Conservation (phyloP, 345 rosid genomes). For the Trapa incisa region DNA sequence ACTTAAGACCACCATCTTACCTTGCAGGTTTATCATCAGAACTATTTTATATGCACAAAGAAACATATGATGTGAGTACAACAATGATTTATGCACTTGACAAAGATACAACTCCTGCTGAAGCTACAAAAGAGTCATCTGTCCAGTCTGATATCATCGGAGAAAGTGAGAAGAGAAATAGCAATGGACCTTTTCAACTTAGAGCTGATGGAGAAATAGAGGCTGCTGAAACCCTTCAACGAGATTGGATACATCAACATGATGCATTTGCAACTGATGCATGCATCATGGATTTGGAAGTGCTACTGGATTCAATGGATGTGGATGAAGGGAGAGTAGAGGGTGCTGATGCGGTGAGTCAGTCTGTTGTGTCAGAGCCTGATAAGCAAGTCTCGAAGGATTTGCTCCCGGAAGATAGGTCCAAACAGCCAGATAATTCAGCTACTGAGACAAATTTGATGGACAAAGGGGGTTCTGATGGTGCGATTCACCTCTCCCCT, state of each 20-base stretch:
- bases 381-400: constrained; percentile 10
- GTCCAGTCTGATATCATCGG: constrained; percentile 18
- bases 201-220: constrained; percentile 21
- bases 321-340: constrained; percentile 22
- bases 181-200: constrained; percentile 12
- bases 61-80: constrained; percentile 52
- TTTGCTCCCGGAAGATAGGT: constrained; percentile 9
- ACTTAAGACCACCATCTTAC: background rate
- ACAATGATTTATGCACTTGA: constrained; percentile 35
- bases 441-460: constrained; percentile 3
- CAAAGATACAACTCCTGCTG: constrained; percentile 27
- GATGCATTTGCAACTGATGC: constrained; percentile 12
- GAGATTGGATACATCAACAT: constrained; percentile 16
- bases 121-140: constrained; percentile 29
- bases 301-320: constrained; percentile 29
- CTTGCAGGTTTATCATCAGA: constrained; percentile 66
- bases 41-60: constrained; percentile 40
- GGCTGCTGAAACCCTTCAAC: constrained; percentile 14
- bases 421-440: constrained; percentile 14
- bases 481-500: constrained; percentile 12
- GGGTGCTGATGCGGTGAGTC: constrained; percentile 32
- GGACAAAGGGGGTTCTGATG: constrained; percentile 18
- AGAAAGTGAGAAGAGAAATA: constrained; percentile 25
- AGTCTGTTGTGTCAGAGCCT: constrained; percentile 14
- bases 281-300: constrained; percentile 12